Conservation (phyloP, 2,329 filamentous ascomycete species). For the Didymella sp. region DNA sequence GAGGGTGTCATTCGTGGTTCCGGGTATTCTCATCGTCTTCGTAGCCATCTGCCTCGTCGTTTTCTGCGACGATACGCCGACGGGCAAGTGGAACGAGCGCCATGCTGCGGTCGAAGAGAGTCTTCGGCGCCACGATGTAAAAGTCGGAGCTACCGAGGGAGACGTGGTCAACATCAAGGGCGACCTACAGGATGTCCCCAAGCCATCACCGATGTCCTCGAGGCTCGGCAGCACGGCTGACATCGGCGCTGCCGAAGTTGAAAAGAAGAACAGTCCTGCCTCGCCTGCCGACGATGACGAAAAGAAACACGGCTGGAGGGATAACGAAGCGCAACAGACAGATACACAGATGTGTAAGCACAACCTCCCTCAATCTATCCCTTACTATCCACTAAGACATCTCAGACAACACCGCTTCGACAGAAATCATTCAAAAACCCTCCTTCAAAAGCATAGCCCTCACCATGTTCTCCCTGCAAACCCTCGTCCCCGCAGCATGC, state of each 20-base stretch:
- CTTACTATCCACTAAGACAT: background rate
- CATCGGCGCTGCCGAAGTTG: background rate
- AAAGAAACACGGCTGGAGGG: slow-evolving; percentile 32
- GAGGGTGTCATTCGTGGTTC: slow-evolving; percentile 82
- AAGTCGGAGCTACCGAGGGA: slow-evolving; percentile 3
- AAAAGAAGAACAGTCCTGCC: background rate
- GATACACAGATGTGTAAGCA: slow-evolving; percentile 16
- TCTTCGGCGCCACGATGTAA: slow-evolving; percentile 40
- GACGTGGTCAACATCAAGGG: slow-evolving; percentile 14
- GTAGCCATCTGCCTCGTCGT: slow-evolving; percentile 71
- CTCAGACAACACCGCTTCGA: slow-evolving; percentile 57
- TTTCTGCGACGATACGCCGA: slow-evolving; percentile 79
- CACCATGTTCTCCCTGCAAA: slow-evolving; percentile 67
- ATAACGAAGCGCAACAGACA: slow-evolving; percentile 47
- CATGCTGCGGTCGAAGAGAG: slow-evolving; percentile 64
- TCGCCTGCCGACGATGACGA: slow-evolving; percentile 26
- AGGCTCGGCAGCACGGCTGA: slow-evolving; percentile 11
- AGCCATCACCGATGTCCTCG: slow-evolving; percentile 2
- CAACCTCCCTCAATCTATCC: background rate
- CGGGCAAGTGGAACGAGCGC: slow-evolving; percentile 78
- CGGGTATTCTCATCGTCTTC: slow-evolving; percentile 73
- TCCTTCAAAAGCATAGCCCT: slow-evolving; percentile 65
- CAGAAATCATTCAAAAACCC: slow-evolving; percentile 68
- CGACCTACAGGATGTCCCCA: slow-evolving; percentile 9
- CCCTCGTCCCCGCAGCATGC: slow-evolving; percentile 59